These are phyloP conservation scores for Termitomyces sp. DNA, from an alignment of 768 basidiomycete genomes.

Conservation along the genomic window DNA sequence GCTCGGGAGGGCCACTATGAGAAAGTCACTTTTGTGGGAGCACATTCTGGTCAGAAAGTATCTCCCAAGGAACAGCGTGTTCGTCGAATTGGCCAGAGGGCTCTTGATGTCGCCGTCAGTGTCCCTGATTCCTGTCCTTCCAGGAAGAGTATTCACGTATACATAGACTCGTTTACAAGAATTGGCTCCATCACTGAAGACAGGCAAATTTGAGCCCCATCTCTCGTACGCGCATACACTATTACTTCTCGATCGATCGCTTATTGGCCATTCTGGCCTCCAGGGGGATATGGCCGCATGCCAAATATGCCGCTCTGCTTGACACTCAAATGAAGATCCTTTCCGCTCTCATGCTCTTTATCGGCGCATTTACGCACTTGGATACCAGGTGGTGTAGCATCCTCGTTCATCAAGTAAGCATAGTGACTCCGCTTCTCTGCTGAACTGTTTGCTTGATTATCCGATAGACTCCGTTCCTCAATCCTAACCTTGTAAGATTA, in stretches of 20 bases:
- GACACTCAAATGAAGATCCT: conserved; percentile 29
- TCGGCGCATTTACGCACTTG: conserved; percentile 34
- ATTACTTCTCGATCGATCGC: not conserved
- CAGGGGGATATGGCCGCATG: conserved; percentile 40
- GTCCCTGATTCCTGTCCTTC: not conserved
- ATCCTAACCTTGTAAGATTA: conserved; percentile 37
- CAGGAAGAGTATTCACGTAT: not conserved
- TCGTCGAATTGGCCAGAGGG: conserved; percentile 28
- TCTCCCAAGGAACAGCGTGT: conserved; percentile 38
- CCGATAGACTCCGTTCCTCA: conserved; percentile 39
- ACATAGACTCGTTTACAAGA: conserved; percentile 34
- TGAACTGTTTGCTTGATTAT: not conserved
- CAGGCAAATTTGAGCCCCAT: conserved; percentile 39
- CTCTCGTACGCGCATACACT: conserved; percentile 27
- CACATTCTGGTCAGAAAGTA: conserved; percentile 17
- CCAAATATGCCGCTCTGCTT: conserved; percentile 30
- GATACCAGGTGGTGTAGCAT: conserved; percentile 42
- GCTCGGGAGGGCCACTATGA: conserved; percentile 27
- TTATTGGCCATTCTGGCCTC: not conserved
- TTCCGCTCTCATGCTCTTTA: conserved; percentile 31
- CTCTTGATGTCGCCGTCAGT: conserved; percentile 33
- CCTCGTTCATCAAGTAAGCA: conserved; percentile 34
- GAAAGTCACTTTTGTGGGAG: conserved; percentile 21
- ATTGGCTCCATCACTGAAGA: conserved; percentile 32
- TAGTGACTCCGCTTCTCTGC: not conserved